Conservation (phyloP, 805 yeast genomes). For the Lipomyces lipofer region DNA sequence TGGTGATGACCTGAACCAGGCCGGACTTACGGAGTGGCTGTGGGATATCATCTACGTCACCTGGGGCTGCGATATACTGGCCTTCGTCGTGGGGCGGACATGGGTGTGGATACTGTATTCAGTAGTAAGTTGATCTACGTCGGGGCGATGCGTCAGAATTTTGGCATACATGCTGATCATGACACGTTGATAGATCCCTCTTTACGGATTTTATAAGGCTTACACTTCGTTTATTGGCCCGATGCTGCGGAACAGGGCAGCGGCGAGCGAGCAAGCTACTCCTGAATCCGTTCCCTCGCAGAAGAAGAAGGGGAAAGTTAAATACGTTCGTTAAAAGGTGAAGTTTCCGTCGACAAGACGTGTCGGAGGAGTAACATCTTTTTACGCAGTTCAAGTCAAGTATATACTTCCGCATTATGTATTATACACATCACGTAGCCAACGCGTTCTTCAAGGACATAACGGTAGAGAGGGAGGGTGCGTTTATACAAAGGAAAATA, state of each 20-base stretch:
- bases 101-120: conserved; percentile 59
- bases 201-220: conserved; percentile 21
- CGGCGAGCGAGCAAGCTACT: conserved; percentile 1
- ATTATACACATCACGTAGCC: too few species aligned
- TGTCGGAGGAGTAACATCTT: too few species aligned
- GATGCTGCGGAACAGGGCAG: conserved; percentile 18
- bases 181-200: conserved; percentile 16
- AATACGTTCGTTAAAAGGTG: conserved; percentile 17
- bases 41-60: conserved; percentile 70
- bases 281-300: background rate
- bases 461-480: background rate
- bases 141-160: background rate
- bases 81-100: conserved; percentile 55
- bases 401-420: too few species aligned
- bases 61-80: conserved; percentile 55
- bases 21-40: conserved; percentile 70
- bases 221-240: conserved; percentile 28
- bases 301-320: conserved; percentile 20
- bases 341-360: too few species aligned
- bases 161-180: background rate
- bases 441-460: too few species aligned
- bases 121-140: conserved; percentile 35
- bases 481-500: background rate
- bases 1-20: conserved; percentile 62
- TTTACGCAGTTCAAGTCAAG: too few species aligned